Base-by-base conservation (phyloP, 805 yeast species). In the Yarrowia deformans region DNA sequence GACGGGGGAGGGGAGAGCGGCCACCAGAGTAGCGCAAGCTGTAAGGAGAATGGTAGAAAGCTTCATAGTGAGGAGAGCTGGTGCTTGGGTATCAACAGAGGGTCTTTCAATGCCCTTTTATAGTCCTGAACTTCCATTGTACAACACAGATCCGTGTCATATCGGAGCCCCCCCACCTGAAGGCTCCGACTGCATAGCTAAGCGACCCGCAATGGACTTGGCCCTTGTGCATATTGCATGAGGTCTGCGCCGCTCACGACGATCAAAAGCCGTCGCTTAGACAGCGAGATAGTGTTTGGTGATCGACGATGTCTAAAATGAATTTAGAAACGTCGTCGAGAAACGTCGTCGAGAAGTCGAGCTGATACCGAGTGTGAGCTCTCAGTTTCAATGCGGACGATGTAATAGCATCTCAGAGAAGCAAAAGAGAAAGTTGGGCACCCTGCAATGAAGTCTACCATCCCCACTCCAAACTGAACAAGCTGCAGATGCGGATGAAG, bases 231-330 rank as follows among this genome's bases (percentile, higher is more conserved):
- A 39, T 13, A 13, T 4, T 55, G 61, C 61, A 55, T 54, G 35
- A 19, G 46, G 34, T 55, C 61, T 55, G 61, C 46, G 46, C 45
- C 61, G 61, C 10, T 39, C 61, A 39, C 32, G 61, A 9, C 46
- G 61, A 55, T 55, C 61, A 39, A 49, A 16, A 32, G 39, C 39
- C 9, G 54, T 32, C 39, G 13, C 2, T 35, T 16, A n/a, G 40
- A 35, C n/a, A 3, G 34, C 4, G 19, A 23, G 46, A 55, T 55
- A 55, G 61, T 39, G 61, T 55, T 0, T 89, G 19, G 35, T 49
- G 74, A 69, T 49, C 34, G 40, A 39, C 35, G 34, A 19, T 40
- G 34, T 34, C 35, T 23, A 23, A 23, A 23, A 23, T 23, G 29
- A 23, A 23, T 23, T 23, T 4, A 23, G 29, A 23, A 23, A 23